Evolutionary conservation across 495 filamentous ascomycete genomes (phyloP).

Genomic region (Penicillium paxilli): DNA sequence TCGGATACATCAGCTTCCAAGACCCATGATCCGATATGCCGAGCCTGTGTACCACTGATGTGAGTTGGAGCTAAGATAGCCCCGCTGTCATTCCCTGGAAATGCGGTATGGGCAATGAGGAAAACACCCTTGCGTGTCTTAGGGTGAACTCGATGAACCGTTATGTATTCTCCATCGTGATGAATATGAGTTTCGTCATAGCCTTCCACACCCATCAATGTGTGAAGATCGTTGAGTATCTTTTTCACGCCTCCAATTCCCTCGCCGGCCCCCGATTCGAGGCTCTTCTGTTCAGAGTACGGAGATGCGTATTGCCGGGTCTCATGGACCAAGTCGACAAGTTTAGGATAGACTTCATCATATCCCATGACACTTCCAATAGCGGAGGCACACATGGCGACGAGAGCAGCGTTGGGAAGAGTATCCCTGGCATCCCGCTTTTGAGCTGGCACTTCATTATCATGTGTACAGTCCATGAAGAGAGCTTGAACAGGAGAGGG

Average conservation of each 20-base stretch:
- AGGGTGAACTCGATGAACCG: conserved; percentile 92
- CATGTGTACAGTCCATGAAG: conserved; percentile 99
- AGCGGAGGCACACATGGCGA: conserved; percentile 91
- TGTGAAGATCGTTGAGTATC: conserved; percentile 88
- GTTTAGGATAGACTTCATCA: conserved; percentile 91
- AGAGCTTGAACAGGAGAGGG: conserved; percentile 84
- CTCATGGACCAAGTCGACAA: conserved; percentile 89
- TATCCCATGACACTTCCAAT: conserved; percentile 98
- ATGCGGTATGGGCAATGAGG: conserved; percentile 92
- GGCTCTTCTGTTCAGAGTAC: conserved; percentile 57
- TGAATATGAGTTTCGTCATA: conserved; percentile 96
- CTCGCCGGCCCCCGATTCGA: conserved; percentile 62
- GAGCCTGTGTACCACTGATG: conserved; percentile 71
- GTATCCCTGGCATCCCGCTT: conserved; percentile 95
- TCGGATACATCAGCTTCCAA: conserved; percentile 76
- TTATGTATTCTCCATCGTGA: conserved; percentile 93
- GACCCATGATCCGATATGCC: conserved; percentile 83
- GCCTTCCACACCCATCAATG: conserved; percentile 86
- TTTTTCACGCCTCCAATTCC: conserved; percentile 89
- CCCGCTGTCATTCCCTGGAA: conserved; percentile 80
- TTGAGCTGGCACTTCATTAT: conserved; percentile 95
- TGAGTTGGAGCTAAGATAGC: conserved; percentile 72
- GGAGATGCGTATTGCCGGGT: conserved; percentile 75
- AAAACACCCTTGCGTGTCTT: conserved; percentile 89
- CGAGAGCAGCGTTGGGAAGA: conserved; percentile 90